A percentile compares a stretch with the other conserved stretches of the same genome.
These are phyloP conservation scores for Theileria parva DNA, from an alignment of 169 alveolate species.

Conservation along the genomic window DNA sequence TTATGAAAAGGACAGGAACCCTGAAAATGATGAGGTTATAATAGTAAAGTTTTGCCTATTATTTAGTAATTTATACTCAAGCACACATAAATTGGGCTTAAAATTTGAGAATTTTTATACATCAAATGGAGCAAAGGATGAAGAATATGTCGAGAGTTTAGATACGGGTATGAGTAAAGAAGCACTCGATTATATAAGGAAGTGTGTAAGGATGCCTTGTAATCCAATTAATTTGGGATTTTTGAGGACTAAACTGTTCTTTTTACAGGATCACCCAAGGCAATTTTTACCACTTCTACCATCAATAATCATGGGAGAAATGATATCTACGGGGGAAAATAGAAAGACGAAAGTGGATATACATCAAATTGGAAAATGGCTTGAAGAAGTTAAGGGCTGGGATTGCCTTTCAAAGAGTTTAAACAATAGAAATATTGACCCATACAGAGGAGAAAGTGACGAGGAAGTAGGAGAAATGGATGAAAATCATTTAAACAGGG, in stretches of 20 bases:
- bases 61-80: neutral
- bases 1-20: neutral
- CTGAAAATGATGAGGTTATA: neutral
- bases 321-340: neutral
- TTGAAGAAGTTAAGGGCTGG: constrained; percentile 5
- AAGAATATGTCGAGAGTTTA: neutral
- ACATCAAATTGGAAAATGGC: constrained; percentile 36
- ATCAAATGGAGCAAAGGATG: neutral
- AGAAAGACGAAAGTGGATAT: neutral
- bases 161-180: neutral
- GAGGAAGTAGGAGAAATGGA: constrained; percentile 22
- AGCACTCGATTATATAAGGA: neutral
- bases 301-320: constrained; percentile 17
- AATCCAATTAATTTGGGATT: neutral
- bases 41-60: constrained; percentile 2
- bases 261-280: constrained; percentile 37
- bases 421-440: neutral
- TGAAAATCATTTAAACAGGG: neutral
- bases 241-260: constrained; percentile 27
- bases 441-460: neutral
- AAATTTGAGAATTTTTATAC: neutral
- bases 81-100: neutral
- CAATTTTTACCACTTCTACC: constrained; percentile 31
- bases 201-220: neutral
- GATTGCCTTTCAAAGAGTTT: constrained; percentile 2